Evolutionary conservation across 1,284 basidiomycete genomes (phyloP), one percentile per base, ranked within the genome.

Genomic region (Mixia osmundae): DNA sequence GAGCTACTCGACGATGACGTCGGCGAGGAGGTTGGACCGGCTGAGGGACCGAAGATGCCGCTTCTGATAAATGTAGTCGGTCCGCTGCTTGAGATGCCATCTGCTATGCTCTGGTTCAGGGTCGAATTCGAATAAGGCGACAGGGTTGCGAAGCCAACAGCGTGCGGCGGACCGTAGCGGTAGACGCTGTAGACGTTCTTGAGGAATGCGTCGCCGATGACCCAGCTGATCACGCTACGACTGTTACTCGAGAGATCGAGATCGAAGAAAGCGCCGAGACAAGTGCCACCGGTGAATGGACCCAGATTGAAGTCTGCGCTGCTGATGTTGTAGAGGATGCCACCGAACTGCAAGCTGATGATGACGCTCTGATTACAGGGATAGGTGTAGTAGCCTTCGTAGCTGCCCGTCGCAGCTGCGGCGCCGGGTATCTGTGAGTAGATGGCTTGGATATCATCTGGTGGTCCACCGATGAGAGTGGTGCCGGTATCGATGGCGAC

Each of bases 201-300:
- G 35, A 54, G 42, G 39, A 54, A 54, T 1, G 50, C 49, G 22
- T 48, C 52, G n/a, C 52, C 48, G 31, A 49, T 44, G 43, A 49
- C 35, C 43, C 36, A 43, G 24, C 25, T 6, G 3, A 72, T 65
- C 44, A 57, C 43, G 3, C 64, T 66, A 20, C 71, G 23, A 11
- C 66, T 61, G 32, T 56, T 64, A n/a, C 56, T 54, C 2, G 64
- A 60, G 19, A 51, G 3, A 27, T 10, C 22, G 20, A 16, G 18
- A 6, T n/a, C 18, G 12, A 28, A n/a, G 16, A 23, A 10, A 6
- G 29, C 27, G n/a, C 6, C 7, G 3, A 8, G 16, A 22, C 38
- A 38, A 3, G 41, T 43, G 33, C 42, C 45, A 7, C 21, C 30
- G 8, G 39, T 30, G 35, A 50, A 49, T 5, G 47, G 37, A 3